Evolutionary conservation across 768 basidiomycete genomes (phyloP).

Genomic region (Mycena rosella): DNA sequence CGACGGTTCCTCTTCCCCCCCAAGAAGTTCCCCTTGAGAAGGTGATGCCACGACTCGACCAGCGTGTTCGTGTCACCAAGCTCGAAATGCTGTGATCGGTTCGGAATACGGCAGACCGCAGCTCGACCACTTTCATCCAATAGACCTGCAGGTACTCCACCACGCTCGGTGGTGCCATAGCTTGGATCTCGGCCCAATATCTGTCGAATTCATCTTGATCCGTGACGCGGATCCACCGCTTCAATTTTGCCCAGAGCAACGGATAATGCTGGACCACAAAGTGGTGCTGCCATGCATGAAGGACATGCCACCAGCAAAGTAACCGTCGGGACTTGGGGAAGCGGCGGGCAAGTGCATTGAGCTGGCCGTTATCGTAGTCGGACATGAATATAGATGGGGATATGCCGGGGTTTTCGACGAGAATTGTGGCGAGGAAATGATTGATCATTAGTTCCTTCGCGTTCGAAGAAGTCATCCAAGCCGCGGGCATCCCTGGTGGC

Average conservation of each 20-base stretch:
- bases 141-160: constrained; percentile 23
- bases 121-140: constrained; percentile 31
- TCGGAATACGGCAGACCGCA: constrained; percentile 41
- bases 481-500: constrained; percentile 32
- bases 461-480: constrained; percentile 41
- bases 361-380: constrained; percentile 6
- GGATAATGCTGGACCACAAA: constrained; percentile 10
- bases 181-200: background rate
- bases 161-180: background rate
- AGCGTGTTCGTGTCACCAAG: constrained; percentile 44
- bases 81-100: constrained; percentile 21
- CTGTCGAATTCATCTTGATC: constrained; percentile 4
- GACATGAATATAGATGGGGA: constrained; percentile 6
- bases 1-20: constrained; percentile 38
- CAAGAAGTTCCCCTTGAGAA: constrained; percentile 42
- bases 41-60: constrained; percentile 42
- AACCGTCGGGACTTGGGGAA: constrained; percentile 23
- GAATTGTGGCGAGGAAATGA: constrained; percentile 21
- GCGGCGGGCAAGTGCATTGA: background rate
- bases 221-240: constrained; percentile 38
- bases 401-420: background rate
- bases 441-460: constrained; percentile 36
- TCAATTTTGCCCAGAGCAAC: constrained; percentile 40
- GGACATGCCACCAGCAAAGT: constrained; percentile 47
- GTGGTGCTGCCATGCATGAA: constrained; percentile 47